A percentile compares a stretch with the other conserved stretches of the same genome.
Evolutionary conservation across 306 rosid species (phyloP).

Genomic region (Malus sylvestris): DNA sequence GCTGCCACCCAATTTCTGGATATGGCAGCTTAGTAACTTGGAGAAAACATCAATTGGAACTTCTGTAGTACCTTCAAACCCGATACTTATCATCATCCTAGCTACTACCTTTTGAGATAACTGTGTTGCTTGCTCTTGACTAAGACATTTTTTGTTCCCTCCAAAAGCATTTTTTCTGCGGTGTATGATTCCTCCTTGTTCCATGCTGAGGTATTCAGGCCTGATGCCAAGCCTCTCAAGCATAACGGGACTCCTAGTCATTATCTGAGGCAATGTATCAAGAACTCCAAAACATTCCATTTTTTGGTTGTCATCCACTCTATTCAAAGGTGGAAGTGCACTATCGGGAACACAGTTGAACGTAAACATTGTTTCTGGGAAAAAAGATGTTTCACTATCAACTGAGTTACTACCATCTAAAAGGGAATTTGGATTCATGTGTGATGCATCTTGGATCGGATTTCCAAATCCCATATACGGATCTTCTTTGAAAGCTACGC

Average conservation of each 20-base stretch:
- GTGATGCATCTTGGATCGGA: conserved; percentile 35
- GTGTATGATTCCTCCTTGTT: conserved; percentile 45
- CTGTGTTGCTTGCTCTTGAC: conserved; percentile 58
- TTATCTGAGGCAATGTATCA: conserved; percentile 60
- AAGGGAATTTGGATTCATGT: conserved; percentile 32
- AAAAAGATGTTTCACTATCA: conserved; percentile 37
- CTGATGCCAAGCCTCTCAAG: conserved; percentile 73
- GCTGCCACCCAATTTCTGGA: conserved; percentile 55
- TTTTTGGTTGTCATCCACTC: conserved; percentile 40
- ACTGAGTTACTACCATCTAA: conserved; percentile 35
- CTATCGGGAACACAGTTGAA: conserved; percentile 82
- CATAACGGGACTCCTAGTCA: conserved; percentile 58
- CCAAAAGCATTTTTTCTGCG: conserved; percentile 48
- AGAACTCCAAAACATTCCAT: conserved; percentile 54
- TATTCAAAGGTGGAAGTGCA: conserved; percentile 49
- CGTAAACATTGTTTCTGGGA: conserved; percentile 65
- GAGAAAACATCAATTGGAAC: conserved; percentile 74
- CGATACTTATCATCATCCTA: conserved; percentile 45
- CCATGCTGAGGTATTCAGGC: conserved; percentile 51
- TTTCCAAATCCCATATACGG: conserved; percentile 34
- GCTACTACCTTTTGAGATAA: conserved; percentile 66
- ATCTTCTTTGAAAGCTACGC: conserved; percentile 58
- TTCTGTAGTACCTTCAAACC: conserved; percentile 78
- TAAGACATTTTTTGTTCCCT: conserved; percentile 43
- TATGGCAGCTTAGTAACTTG: conserved; percentile 58